Evolutionary conservation across 169 alveolate genomes (phyloP).

Genomic region (Plasmodium chabaudi): DNA sequence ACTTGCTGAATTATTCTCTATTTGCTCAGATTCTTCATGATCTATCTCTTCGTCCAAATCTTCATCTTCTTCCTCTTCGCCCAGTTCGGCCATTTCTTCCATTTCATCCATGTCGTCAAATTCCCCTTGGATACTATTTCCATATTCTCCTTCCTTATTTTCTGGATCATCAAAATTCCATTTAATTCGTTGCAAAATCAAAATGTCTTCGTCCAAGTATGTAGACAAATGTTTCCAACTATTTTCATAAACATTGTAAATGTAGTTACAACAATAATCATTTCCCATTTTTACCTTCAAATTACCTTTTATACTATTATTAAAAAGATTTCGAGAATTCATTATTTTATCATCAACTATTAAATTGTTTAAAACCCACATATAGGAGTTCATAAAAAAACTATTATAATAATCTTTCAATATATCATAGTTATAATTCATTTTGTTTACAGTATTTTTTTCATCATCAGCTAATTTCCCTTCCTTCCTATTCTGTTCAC

Average conservation of each 20-base stretch:
- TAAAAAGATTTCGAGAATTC: constrained; percentile 84
- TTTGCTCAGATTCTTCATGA: not conserved
- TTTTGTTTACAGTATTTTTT: constrained; percentile 55
- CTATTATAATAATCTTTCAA: constrained; percentile 94
- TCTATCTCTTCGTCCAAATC: constrained; percentile 2
- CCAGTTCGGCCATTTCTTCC: not conserved
- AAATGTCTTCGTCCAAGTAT: constrained; percentile 59
- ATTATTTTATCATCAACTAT: constrained; percentile 92
- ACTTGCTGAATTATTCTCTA: not conserved
- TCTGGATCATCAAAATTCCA: constrained; percentile 28
- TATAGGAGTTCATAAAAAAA: constrained; percentile 92
- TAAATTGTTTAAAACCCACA: constrained; percentile 97
- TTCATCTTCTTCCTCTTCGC: not conserved
- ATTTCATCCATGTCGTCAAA: not conserved
- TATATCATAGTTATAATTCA: constrained; percentile 87
- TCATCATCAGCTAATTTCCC: constrained; percentile 22
- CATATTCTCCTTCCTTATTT: constrained; percentile 7
- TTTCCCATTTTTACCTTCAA: constrained; percentile 74
- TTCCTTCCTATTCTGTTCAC: not conserved
- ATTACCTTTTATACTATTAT: constrained; percentile 79
- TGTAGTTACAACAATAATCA: constrained; percentile 68
- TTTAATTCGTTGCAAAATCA: constrained; percentile 41
- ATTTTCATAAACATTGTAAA: constrained; percentile 57
- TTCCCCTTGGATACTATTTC: not conserved
- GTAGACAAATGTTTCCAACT: constrained; percentile 69